Evolutionary conservation across 805 yeast genomes (phyloP).

Genomic region (Candida silvatica): DNA sequence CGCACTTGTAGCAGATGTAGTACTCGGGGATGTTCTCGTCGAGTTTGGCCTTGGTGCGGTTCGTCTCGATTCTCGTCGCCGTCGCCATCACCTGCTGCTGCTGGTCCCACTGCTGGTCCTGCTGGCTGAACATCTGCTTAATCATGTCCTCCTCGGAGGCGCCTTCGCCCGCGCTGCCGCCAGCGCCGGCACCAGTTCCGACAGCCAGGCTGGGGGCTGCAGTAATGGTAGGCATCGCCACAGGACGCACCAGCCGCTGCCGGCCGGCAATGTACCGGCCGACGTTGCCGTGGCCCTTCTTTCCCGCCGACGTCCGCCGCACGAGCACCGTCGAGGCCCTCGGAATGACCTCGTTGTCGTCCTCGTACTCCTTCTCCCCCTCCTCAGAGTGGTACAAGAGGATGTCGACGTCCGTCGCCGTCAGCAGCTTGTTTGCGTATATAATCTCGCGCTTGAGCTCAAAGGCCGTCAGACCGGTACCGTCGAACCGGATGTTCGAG

Average conservation of each 20-base stretch:
- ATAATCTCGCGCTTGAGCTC: constrained; percentile 91
- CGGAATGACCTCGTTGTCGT: constrained; percentile 87
- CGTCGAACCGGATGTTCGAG: constrained; percentile 80
- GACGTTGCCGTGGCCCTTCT: constrained; percentile 47
- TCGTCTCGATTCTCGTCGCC: constrained; percentile 56
- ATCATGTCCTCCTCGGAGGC: constrained; percentile 75
- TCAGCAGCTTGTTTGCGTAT: constrained; percentile 67
- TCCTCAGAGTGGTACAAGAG: constrained; percentile 56
- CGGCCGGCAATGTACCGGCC: constrained; percentile 66
- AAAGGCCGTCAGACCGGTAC: constrained; percentile 92
- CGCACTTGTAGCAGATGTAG: constrained; percentile 93
- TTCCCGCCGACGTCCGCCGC: constrained; percentile 62
- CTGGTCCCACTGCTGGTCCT: constrained; percentile 90
- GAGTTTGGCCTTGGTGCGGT: constrained; percentile 22
- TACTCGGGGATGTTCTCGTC: constrained; percentile 92
- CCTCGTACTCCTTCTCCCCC: constrained; percentile 50
- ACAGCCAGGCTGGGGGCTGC: constrained; percentile 11
- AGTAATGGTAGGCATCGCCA: constrained; percentile 10
- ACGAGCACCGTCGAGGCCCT: constrained; percentile 81
- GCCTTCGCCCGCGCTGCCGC: constrained; percentile 19
- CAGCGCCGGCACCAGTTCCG: constrained; percentile 13
- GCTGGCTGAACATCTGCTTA: constrained; percentile 85
- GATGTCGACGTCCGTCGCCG: constrained; percentile 79
- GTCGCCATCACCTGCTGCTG: constrained; percentile 87
- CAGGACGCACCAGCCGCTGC: constrained; percentile 36